Evolutionary conservation across 495 filamentous ascomycete genomes (phyloP).

Genomic region (Aspergillus steynii): DNA sequence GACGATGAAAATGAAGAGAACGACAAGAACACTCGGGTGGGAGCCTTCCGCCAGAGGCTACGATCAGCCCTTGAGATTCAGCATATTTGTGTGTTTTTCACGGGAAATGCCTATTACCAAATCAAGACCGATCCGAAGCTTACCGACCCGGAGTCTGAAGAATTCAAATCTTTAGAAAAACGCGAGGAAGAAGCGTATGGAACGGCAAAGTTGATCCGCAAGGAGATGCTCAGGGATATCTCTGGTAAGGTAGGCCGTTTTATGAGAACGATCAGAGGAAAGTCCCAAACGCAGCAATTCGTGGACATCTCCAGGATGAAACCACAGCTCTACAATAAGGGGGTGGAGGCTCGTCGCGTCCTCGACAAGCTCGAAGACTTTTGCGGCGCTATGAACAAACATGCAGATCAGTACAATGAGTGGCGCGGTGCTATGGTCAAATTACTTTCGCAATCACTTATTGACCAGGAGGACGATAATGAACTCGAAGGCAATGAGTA

Average conservation of each 20-base stretch:
- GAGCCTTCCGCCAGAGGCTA: conserved; percentile 64
- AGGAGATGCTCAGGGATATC: conserved; percentile 64
- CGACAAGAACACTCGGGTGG: conserved; percentile 50
- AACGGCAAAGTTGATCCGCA: conserved; percentile 70
- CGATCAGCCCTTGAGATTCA: conserved; percentile 74
- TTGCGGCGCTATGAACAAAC: conserved; percentile 59
- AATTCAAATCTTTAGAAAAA: conserved; percentile 64
- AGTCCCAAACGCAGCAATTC: conserved; percentile 52
- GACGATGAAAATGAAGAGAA: conserved; percentile 48
- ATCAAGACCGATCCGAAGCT: conserved; percentile 68
- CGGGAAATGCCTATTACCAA: conserved; percentile 78
- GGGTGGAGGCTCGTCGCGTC: conserved; percentile 61
- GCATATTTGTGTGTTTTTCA: conserved; percentile 82
- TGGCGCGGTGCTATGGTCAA: conserved; percentile 72
- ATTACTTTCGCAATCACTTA: conserved; percentile 69
- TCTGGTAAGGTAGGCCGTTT: conserved; percentile 51
- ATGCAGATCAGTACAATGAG: conserved; percentile 65
- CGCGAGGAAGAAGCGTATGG: conserved; percentile 74
- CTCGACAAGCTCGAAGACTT: conserved; percentile 58
- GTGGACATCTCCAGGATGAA: conserved; percentile 63
- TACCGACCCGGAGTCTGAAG: conserved; percentile 62
- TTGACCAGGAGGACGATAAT: conserved; percentile 72
- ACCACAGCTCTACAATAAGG: conserved; percentile 49
- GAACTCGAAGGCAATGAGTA: conserved; percentile 88
- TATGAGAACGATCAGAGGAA: conserved; percentile 46